phyloP scores from a whole-genome alignment of 108 stramenopile species.

The Tribonema minus region DNA sequence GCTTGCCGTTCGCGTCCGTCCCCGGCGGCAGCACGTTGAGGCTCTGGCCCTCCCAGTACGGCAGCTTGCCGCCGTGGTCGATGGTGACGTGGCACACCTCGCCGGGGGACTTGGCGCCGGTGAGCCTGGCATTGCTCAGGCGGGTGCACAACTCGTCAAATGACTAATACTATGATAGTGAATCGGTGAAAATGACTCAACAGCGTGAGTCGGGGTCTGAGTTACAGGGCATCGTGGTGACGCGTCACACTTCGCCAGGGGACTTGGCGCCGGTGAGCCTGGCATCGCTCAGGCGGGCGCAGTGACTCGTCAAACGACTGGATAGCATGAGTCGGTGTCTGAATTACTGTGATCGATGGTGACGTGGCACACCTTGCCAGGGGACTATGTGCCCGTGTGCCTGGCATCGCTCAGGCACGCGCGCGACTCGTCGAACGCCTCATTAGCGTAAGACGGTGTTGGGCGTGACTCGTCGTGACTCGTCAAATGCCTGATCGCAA shows the following conservation, averaged over 20 bases:
- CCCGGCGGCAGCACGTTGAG: constrained; percentile 92
- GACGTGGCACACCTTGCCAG: constrained; percentile 75
- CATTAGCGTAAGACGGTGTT: no score
- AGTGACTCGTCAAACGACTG: no score
- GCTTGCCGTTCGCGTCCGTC: constrained; percentile 75
- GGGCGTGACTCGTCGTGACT: neutral
- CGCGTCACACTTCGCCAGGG: constrained; percentile 70
- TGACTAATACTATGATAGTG: no score
- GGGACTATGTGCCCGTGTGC: neutral
- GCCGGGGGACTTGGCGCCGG: neutral
- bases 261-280: neutral
- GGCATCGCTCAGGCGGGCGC: no score
- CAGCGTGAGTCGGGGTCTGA: constrained; percentile 66
- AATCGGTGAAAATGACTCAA: neutral
- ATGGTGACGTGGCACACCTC: constrained; percentile 89
- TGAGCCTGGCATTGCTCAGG: neutral
- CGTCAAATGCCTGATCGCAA: no score
- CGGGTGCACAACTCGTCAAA: constrained; percentile 66
- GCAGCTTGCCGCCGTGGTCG: constrained; percentile 91
- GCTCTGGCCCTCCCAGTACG: constrained; percentile 97
- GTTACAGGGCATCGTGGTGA: constrained; percentile 91
- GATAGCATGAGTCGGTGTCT: no score
- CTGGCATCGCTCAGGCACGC: neutral
- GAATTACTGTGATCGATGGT: constrained; percentile 94
- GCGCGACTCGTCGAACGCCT: constrained; percentile 67